Evolutionary conservation across 257 asterid genomes (phyloP), one percentile per base, ranked within the genome.

Genomic region (Nicotiana otophora): DNA sequence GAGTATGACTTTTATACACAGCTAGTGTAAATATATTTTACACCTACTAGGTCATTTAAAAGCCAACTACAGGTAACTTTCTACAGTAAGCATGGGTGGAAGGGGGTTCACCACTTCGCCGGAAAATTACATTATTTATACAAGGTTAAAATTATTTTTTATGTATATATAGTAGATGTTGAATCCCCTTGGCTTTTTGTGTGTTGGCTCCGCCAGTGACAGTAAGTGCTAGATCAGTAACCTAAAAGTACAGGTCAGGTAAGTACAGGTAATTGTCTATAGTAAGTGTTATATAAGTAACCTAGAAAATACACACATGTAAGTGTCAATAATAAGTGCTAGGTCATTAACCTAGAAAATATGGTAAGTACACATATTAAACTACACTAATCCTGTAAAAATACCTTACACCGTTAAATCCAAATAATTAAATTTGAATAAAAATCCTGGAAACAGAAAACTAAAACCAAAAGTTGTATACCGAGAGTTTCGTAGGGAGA

Each of bases 401-500:
- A 42, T 42, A 42, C 51, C 51, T 42, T 11, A 42, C 3, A 42
- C 51, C 51, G 10, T 9, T 9, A 14, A 5, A 42, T 20, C 1
- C 10, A 5, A 34, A 9, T 60, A 60, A 26, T 51, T 70, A 16
- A 19, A 77, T 4, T 36, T 16, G 19, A 33, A 5, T 10, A 5
- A 17, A 14, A 75, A 67, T 63, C 11, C 2, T 17, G 0, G 80
- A 46, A 5, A 77, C 4, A 58, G 54, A 77, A 61, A 51, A 26
- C 51, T 11, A 0, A 20, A 20, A 63, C 34, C 10, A 23, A 51
- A 75, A 75, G 16, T 51, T 31, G 11, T 26, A 65, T 86, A 96
- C 98, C 97, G 2, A 94, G 92, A 72, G 96, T 93, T 87, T 96
- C 93, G 55, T 96, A 94, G 0, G 99, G 99, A 66, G 99, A 94